These are phyloP conservation scores for Pseudozyma flocculosa DNA, from an alignment of 1,284 basidiomycete species.

Conservation along the genomic window DNA sequence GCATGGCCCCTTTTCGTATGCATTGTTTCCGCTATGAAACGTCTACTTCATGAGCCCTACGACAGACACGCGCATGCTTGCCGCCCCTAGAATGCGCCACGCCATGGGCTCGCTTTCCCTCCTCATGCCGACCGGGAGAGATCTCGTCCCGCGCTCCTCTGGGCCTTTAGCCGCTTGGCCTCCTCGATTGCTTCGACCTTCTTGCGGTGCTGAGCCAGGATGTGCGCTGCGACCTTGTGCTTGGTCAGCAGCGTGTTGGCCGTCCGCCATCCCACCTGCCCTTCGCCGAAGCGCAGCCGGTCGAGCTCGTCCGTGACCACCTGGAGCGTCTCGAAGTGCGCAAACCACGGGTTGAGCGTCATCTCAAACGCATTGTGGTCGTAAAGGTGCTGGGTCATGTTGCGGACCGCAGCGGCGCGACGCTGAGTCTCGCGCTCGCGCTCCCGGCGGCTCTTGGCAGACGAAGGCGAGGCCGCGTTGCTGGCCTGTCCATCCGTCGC, in stretches of 20 bases:
- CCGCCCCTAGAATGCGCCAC: too few relatives aligned
- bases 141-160: slow-evolving; percentile 18
- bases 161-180: slow-evolving; percentile 14
- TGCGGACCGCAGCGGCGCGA: slow-evolving; percentile 4
- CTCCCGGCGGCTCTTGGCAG: background rate
- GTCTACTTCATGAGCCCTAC: too few relatives aligned
- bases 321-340: slow-evolving; percentile 33
- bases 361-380: background rate
- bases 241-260: slow-evolving; percentile 11
- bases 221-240: slow-evolving; percentile 7
- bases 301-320: slow-evolving; percentile 19
- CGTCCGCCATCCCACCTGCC: too few relatives aligned
- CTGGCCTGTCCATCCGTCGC: slow-evolving; percentile 1
- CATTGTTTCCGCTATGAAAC: too few relatives aligned
- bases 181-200: slow-evolving; percentile 22
- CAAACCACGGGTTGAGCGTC: slow-evolving; percentile 25
- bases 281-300: too few relatives aligned
- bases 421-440: background rate
- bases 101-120: too few relatives aligned
- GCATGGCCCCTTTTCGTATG: too few relatives aligned
- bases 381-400: slow-evolving; percentile 2
- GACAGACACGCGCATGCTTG: too few relatives aligned
- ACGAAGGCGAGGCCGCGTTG: background rate
- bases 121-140: too few relatives aligned
- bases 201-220: slow-evolving; percentile 20